Percentiles rank a stretch among this genome's conserved stretches.
phyloP scores from a whole-genome alignment of 192 early-diverging fungal species.

The Podila clonocystis region DNA sequence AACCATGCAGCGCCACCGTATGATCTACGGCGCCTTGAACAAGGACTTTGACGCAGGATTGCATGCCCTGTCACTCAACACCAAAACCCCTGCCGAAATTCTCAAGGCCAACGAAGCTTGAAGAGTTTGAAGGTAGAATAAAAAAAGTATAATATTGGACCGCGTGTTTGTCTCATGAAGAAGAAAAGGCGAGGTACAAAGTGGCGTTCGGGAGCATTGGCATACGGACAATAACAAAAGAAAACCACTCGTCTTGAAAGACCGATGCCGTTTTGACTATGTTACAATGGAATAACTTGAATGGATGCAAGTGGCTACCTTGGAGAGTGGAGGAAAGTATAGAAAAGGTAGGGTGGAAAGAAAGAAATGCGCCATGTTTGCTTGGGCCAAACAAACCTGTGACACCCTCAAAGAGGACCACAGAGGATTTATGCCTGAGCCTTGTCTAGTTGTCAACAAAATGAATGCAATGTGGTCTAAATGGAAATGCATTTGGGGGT shows the following conservation, averaged over 20 bases:
- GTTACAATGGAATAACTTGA: too few relatives aligned
- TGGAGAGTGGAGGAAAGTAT: too few relatives aligned
- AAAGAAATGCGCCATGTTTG: not conserved
- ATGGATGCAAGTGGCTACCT: too few relatives aligned
- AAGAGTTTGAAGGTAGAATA: slow-evolving; percentile 8
- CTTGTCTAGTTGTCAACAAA: not conserved
- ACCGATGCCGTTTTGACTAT: too few relatives aligned
- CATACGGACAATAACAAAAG: too few relatives aligned
- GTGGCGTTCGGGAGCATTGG: too few relatives aligned
- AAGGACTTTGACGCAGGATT: slow-evolving; percentile 79
- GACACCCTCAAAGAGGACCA: not conserved
- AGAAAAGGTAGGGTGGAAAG: not conserved
- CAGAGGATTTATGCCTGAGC: too few relatives aligned
- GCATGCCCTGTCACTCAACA: slow-evolving; percentile 82
- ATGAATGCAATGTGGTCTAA: not conserved
- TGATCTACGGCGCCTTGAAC: slow-evolving; percentile 74
- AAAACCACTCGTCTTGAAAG: too few relatives aligned
- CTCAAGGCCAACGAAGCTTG: slow-evolving; percentile 27
- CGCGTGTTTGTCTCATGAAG: too few relatives aligned
- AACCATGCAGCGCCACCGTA: slow-evolving; percentile 70
- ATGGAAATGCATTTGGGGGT: not conserved
- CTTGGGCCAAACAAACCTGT: not conserved
- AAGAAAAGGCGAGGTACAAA: too few relatives aligned
- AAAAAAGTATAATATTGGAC: not conserved
- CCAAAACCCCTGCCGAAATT: slow-evolving; percentile 78